Percentiles rank a stretch among this genome's conserved stretches.
Conservation (phyloP, 352 stramenopile species). For the Phytopythium helicoides region DNA sequence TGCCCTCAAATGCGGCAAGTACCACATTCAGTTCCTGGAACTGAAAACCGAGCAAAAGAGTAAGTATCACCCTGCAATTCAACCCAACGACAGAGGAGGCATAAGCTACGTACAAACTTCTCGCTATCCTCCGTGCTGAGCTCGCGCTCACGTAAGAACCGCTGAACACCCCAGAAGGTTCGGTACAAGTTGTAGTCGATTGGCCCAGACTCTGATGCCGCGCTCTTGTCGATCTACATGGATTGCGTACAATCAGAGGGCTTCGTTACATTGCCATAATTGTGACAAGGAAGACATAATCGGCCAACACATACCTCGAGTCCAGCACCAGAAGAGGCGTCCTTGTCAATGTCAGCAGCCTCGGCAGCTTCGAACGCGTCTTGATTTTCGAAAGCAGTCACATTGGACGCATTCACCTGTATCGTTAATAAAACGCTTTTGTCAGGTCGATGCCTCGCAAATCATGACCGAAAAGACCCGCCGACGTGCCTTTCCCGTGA, state of each 20-base stretch:
- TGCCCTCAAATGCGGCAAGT: conserved; percentile 80
- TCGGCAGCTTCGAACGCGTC: conserved; percentile 71
- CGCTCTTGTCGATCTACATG: conserved; percentile 45
- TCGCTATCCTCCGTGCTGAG: conserved; percentile 74
- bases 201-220: conserved; percentile 36
- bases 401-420: conserved; percentile 72
- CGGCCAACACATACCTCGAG: conserved; percentile 22
- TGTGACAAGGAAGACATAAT: neutral
- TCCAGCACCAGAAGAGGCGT: conserved; percentile 15
- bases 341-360: conserved; percentile 38
- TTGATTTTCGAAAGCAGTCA: conserved; percentile 79
- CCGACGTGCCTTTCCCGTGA: conserved; percentile 56
- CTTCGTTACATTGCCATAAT: conserved; percentile 1
- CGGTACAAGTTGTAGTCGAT: conserved; percentile 92
- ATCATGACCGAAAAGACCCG: neutral
- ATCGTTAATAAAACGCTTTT: neutral
- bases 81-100: neutral
- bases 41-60: conserved; percentile 27
- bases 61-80: no score
- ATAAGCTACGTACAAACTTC: conserved; percentile 86
- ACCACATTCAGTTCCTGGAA: conserved; percentile 77
- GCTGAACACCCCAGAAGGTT: conserved; percentile 90
- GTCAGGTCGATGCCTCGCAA: neutral
- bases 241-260: neutral
- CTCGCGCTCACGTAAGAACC: conserved; percentile 79